These are phyloP conservation scores for Apiotrichum brassicae DNA, from an alignment of 1,284 basidiomycete genomes.

Conservation along the genomic window DNA sequence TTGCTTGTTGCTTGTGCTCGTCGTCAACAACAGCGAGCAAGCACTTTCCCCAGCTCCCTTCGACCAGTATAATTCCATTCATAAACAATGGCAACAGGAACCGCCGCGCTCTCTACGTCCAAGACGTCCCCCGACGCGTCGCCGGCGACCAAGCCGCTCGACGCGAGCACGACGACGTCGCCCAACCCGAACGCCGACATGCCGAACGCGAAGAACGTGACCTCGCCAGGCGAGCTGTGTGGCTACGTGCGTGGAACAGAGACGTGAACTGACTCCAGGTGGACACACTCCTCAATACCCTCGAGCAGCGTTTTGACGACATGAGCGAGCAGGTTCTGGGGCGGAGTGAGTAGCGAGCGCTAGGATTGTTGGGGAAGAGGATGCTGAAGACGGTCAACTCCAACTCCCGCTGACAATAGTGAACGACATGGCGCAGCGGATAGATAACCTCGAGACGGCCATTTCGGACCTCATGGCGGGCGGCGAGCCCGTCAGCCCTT, in stretches of 20 bases:
- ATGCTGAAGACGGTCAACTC: neutral
- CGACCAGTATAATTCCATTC: too few species aligned
- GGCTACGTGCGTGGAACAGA: constrained; percentile 34
- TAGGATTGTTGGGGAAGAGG: neutral
- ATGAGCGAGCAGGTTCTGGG: constrained; percentile 45
- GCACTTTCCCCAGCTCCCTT: too few species aligned
- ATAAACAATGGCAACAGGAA: neutral
- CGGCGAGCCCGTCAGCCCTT: constrained; percentile 15
- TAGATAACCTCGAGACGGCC: constrained; percentile 43
- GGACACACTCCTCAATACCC: constrained; percentile 38
- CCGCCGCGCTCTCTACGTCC: neutral
- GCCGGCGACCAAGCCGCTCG: neutral
- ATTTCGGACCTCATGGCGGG: constrained; percentile 41
- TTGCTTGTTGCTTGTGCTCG: too few species aligned
- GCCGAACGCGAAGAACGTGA: constrained; percentile 29
- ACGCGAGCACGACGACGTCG: neutral
- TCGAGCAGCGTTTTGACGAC: constrained; percentile 43
- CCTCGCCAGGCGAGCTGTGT: constrained; percentile 40
- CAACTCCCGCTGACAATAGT: constrained; percentile 22
- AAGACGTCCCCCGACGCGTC: neutral
- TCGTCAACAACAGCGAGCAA: too few species aligned
- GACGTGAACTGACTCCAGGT: constrained; percentile 26
- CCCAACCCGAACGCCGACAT: constrained; percentile 1
- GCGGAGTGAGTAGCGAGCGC: constrained; percentile 23
- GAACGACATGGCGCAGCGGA: constrained; percentile 44